Evolutionary conservation across 2,329 filamentous ascomycete genomes (phyloP), one percentile per base, ranked within the genome.

Genomic region (Epichloe gansuensis): DNA sequence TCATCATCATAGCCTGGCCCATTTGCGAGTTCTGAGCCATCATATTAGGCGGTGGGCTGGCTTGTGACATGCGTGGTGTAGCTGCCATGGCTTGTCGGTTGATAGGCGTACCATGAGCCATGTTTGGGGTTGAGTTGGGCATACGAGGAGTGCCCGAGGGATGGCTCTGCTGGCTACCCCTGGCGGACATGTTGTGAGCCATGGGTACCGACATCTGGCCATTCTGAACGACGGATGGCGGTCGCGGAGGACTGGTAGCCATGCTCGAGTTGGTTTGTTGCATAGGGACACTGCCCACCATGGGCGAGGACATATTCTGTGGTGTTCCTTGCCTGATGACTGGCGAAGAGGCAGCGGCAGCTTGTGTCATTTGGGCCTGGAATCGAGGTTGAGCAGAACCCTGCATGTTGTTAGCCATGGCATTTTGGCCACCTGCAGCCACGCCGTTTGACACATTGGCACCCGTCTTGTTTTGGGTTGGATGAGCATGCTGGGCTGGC

Each of bases 141-240:
- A 84, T 78, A 12, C 79, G 74, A 27, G 81, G 82, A 9, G 81
- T 84, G n/a, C 75, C 76, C 3, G 77, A 74, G 2, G 74, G 72
- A 63, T 84, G 81, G 57, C 81, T 84, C 60, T 84, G 81, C 60
- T 85, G 81, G 59, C 81, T 84, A 53, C 78, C 77, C 55, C 80
- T 75, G 21, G 78, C 73, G 51, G 77, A 81, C 80, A 84, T 84
- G 57, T 72, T 77, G 58, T 78, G 75, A 0, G 78, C 68, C 74
- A 82, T 81, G 4, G 80, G 76, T 0, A 73, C 79, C 6, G 74
- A 71, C 73, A 82, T 81, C 0, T 75, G 71, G 2, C 68, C 75
- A 50, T 74, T 78, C 55, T 82, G 81, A 3, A 81, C 79, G 5
- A 82, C 81, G 15, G 84, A 87, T 0, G 82, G 71, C 15, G 84